phyloP scores from a whole-genome alignment of 345 rosid genomes.

The Microthlaspi erraticum region DNA sequence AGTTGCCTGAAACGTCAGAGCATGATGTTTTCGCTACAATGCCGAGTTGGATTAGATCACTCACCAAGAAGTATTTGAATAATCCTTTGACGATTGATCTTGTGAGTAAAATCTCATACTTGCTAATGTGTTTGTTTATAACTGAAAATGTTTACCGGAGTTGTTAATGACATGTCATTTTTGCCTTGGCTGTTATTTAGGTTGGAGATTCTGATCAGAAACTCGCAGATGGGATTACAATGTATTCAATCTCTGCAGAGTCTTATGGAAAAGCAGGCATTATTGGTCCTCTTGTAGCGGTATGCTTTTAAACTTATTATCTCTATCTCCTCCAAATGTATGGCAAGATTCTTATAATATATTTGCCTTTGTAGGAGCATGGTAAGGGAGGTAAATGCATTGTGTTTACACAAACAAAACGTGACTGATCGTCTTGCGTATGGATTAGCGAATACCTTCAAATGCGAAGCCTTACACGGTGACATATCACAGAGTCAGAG shows the following conservation, averaged over 20 bases:
- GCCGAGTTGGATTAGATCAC: constrained; percentile 87
- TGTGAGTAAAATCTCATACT: constrained; percentile 53
- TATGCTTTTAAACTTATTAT: constrained; percentile 39
- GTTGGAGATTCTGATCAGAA: constrained; percentile 97
- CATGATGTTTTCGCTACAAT: constrained; percentile 98
- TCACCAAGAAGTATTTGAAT: constrained; percentile 70
- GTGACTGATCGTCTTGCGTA: constrained; percentile 87
- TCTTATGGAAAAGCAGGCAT: constrained; percentile 66
- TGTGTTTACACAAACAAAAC: constrained; percentile 92
- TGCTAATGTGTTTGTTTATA: background rate
- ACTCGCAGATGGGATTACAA: constrained; percentile 91
- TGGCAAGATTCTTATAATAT: background rate
- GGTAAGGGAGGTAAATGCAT: constrained; percentile 91
- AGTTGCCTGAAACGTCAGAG: constrained; percentile 82
- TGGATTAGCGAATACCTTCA: constrained; percentile 69
- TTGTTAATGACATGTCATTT: background rate
- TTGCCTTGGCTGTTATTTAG: constrained; percentile 46
- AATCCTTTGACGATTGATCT: constrained; percentile 88
- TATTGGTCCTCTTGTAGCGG: constrained; percentile 83
- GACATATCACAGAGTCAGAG: constrained; percentile 91
- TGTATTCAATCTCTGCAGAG: constrained; percentile 71
- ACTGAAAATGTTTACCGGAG: background rate
- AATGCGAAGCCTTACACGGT: constrained; percentile 95
- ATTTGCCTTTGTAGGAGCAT: constrained; percentile 42
- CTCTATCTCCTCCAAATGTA: background rate